Evolutionary conservation across 2,329 filamentous ascomycete species (phyloP), one percentile per base, ranked within the genome.

Genomic region (Penicillium italicum): DNA sequence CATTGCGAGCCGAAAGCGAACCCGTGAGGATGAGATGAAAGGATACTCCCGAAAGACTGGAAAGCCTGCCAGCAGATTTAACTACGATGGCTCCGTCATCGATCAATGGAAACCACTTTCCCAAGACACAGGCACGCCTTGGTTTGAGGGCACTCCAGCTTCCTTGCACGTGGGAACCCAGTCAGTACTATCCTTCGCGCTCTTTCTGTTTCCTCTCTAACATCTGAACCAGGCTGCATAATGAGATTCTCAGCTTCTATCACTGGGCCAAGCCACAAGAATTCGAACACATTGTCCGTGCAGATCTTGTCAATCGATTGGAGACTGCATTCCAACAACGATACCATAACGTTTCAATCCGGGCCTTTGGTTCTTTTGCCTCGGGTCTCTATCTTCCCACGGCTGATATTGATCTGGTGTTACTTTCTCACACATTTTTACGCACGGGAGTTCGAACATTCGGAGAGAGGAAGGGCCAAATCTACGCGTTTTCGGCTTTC

Each of bases 391-490:
- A 89, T 68, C 77, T 90, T 10, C 87, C 87, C 7, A 86, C 89
- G 1, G 91, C 90, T 16, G 94, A 99, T 69, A 96, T 99, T 86
- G 94, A 99, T 70, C 79, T 99, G 45, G 94, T 96, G 3, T 82
- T 94, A 50, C 83, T 92, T 48, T 87, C 86, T 3, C 69, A 74
- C 1, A 77, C 79, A 26, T 91, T 84, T 61, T 78, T 85, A 60
- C 77, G 80, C 4, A 82, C 82, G 2, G 67, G 76, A 9, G 70
- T 82, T 34, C 56, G 76, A 76, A 56, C 79, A 78, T 69, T 74
- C 68, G 59, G 81, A 75, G 65, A 85, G 77, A 69, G 66, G 31
- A 82, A 76, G 18, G 80, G 77, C 45, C 75, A 76, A 18, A 77
- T 96, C 5, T 84, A 80, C 56, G 80, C 79, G 47, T 86, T 95